phyloP scores from a whole-genome alignment of 805 yeast genomes.

The Ogataea pilisensis region DNA sequence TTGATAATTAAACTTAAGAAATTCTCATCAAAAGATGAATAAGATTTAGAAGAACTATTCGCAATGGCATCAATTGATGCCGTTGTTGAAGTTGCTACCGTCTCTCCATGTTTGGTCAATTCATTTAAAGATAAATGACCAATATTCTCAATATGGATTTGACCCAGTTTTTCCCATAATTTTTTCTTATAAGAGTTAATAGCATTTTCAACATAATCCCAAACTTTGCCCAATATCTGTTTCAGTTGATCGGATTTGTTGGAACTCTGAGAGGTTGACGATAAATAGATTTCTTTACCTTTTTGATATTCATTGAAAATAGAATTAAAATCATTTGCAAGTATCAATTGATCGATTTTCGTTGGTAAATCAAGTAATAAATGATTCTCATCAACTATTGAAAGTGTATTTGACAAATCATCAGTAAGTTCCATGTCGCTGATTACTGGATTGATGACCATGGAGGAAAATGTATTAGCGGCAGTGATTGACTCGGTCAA shows the following conservation, averaged over 20 bases:
- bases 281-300: no score
- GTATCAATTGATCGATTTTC: conserved; percentile 38
- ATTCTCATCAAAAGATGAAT: conserved; percentile 10
- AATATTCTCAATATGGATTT: conserved; percentile 28
- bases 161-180: conserved; percentile 48
- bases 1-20: conserved; percentile 46
- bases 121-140: conserved; percentile 13
- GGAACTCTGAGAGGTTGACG: no score
- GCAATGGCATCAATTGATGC: no score
- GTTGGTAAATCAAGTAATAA: conserved; percentile 56
- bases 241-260: conserved; percentile 12
- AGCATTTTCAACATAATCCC: conserved; percentile 51
- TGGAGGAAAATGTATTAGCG: conserved; percentile 47
- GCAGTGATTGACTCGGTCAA: conserved; percentile 39
- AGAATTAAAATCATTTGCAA: conserved; percentile 51
- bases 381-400: conserved; percentile 48
- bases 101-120: neutral
- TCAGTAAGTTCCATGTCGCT: conserved; percentile 45
- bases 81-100: no score
- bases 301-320: conserved; percentile 53
- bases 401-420: conserved; percentile 45
- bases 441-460: conserved; percentile 56
- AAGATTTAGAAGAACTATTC: neutral
- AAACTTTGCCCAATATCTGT: conserved; percentile 44
- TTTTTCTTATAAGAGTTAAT: conserved; percentile 50